phyloP scores from a whole-genome alignment of 164 flowering plant species.

The Vitis riparia region DNA sequence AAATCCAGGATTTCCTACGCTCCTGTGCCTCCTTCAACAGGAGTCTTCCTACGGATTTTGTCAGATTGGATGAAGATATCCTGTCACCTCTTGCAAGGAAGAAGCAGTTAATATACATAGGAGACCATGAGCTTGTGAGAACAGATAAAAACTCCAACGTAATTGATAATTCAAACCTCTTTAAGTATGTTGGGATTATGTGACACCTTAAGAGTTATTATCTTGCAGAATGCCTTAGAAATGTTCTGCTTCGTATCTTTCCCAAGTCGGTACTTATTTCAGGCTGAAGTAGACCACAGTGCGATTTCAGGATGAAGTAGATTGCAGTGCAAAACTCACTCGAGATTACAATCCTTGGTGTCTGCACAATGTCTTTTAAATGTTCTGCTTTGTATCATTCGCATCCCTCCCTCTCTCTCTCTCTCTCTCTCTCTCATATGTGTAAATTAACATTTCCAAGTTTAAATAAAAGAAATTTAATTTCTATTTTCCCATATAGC shows the following conservation, averaged over 20 bases:
- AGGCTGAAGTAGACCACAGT: slow-evolving; percentile 38
- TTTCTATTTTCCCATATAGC: no score
- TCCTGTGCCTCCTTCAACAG: slow-evolving; percentile 29
- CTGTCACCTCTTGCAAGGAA: slow-evolving; percentile 97
- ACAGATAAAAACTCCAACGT: slow-evolving; percentile 99
- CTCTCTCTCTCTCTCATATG: background rate
- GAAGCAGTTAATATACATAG: slow-evolving; percentile 78
- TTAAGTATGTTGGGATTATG: background rate
- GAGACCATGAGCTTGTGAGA: slow-evolving; percentile 96
- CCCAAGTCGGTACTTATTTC: slow-evolving; percentile 66
- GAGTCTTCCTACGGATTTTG: slow-evolving; percentile 77
- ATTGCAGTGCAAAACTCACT: slow-evolving; percentile 56
- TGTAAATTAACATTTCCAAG: background rate
- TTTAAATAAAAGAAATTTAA: no score
- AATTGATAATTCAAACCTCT: slow-evolving; percentile 5
- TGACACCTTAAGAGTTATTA: background rate
- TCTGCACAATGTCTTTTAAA: no score
- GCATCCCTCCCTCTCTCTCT: background rate
- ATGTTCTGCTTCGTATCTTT: slow-evolving; percentile 83
- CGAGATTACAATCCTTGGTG: slow-evolving; percentile 80
- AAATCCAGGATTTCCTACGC: background rate
- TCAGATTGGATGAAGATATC: slow-evolving; percentile 96
- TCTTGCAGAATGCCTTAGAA: slow-evolving; percentile 83
- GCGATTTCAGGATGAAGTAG: slow-evolving; percentile 13
- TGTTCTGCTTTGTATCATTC: no score